phyloP scores from a whole-genome alignment of 108 stramenopile genomes.

The Discostella pseudostelligera region DNA sequence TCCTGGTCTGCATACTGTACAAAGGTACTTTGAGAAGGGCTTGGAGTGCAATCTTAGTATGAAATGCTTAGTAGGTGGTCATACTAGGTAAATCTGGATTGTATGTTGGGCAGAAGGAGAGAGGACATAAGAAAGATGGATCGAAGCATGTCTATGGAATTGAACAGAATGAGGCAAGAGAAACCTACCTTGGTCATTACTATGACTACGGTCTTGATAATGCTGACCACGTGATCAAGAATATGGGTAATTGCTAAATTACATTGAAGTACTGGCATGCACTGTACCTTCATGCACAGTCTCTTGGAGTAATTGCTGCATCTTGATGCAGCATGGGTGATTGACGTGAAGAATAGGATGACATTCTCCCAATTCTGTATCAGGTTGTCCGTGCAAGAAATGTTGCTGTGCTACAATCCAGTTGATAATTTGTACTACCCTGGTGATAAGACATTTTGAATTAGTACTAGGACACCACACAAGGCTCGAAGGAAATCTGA shows the following conservation, averaged over 20 bases:
- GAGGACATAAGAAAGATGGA: not conserved
- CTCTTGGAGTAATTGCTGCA: not conserved
- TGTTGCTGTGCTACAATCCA: not conserved
- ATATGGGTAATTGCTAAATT: not conserved
- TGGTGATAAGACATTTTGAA: constrained; percentile 1
- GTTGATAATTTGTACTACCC: not conserved
- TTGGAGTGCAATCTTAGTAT: no score
- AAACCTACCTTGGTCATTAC: constrained; percentile 3
- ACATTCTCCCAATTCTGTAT: not conserved
- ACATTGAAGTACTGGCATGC: constrained; percentile 22
- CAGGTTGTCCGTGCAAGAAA: not conserved
- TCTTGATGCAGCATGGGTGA: not conserved
- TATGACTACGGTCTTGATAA: constrained; percentile 6
- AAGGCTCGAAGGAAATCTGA: not conserved
- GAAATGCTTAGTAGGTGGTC: no score
- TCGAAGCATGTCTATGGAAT: constrained; percentile 10
- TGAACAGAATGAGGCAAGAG: constrained; percentile 6
- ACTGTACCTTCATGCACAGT: not conserved
- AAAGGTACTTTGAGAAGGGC: no score
- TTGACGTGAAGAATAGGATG: not conserved
- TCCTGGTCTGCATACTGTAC: no score
- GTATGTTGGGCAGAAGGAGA: not conserved
- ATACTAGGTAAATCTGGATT: no score
- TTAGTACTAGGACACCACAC: not conserved
- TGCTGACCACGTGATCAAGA: constrained; percentile 13